phyloP scores from a whole-genome alignment of 202 grass and related monocot species.

The Sporobolus alterniflorus region DNA sequence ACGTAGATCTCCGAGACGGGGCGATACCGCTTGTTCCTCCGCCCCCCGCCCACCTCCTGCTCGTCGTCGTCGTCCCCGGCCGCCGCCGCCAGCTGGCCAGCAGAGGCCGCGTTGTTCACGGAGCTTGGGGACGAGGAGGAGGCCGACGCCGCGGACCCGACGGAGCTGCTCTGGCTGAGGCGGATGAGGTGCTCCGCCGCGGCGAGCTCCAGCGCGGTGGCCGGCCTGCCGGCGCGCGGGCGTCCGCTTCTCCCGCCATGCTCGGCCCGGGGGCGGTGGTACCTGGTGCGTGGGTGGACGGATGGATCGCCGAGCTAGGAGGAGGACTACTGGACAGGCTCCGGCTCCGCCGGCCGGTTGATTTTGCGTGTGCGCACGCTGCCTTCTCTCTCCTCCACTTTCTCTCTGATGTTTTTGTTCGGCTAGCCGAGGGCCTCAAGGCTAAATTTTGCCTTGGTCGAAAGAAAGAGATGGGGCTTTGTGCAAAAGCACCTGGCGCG shows the following conservation, averaged over 20 bases:
- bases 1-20: no score
- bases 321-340: no score
- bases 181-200: constrained; percentile 65
- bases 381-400: background rate
- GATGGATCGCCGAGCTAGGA: background rate
- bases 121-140: constrained; percentile 43
- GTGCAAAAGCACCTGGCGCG: no score
- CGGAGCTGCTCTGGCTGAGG: constrained; percentile 62
- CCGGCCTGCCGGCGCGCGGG: background rate
- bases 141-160: background rate
- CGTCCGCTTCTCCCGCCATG: background rate
- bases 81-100: no score
- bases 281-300: background rate
- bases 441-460: background rate
- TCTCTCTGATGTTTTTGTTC: background rate
- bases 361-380: constrained; percentile 16
- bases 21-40: no score
- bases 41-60: no score
- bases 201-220: constrained; percentile 58
- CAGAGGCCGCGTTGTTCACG: no score
- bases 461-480: no score
- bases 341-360: constrained; percentile 18
- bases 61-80: no score
- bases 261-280: no score
- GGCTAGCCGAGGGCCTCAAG: background rate